Evolutionary conservation across 176 grass and related monocot species (phyloP), one percentile per base, ranked within the genome.

Genomic region (Microstegium vimineum): DNA sequence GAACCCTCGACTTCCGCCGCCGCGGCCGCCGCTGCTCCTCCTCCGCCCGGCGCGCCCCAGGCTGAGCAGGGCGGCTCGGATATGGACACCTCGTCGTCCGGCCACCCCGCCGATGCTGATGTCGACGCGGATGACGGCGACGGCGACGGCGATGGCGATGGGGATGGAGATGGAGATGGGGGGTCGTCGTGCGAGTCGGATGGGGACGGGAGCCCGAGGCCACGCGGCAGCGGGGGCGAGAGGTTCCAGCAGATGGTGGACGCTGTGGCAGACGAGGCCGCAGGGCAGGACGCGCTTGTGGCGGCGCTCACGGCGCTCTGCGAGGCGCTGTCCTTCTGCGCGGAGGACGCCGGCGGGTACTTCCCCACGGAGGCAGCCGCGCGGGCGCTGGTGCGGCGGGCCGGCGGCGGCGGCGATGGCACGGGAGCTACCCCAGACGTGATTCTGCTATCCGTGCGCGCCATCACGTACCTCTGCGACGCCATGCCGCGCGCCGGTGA

Each of bases 381-480:
- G 51, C 93, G 83, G 65, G 82, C 85, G 82, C 90, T 99, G 34
- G 91, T 99, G 65, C 85, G 85, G 52, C 75, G 93, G 25, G 85
- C 77, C 32, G 71, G 77, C 33, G 77, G 68, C 36, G 76, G 68
- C 37, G 84, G 20, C 32, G 82, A 46, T 3, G 68, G 75, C 28
- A n/a, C 23, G 46, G 69, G 71, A 26, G 85, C 51, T 20, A 85
- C 57, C 42, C 91, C 91, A 28, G 91, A 95, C 40, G 93, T 84
- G 76, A 81, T 91, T 87, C 89, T 98, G 31, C 80, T 98, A 69
- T 87, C 96, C 2, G 75, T 98, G 60, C 90, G 96, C 76, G 93
- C 96, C 26, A 83, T 98, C 62, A 95, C 93, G 12, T 98, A 98
- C 87, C 84, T 98, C 72, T 98, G 96, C 32, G 96, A 98, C 49